Conservation (phyloP, 306 rosid genomes). For the Trifolium repens region DNA sequence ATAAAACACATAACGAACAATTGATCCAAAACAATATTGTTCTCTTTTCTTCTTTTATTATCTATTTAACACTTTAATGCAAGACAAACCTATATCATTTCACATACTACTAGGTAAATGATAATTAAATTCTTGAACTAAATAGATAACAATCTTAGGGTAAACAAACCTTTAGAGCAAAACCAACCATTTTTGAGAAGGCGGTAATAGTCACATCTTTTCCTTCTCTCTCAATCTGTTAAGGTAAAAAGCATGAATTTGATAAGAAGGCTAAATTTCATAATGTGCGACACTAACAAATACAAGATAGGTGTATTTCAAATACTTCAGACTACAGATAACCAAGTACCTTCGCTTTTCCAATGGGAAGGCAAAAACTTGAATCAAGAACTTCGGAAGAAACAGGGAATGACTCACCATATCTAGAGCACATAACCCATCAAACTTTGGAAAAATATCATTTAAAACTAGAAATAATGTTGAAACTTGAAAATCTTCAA, state of each 20-base stretch:
- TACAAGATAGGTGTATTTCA: slow-evolving; percentile 27
- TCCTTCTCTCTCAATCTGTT: slow-evolving; percentile 95
- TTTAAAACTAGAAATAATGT: slow-evolving; percentile 18
- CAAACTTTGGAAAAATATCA: slow-evolving; percentile 33
- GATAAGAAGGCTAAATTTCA: slow-evolving; percentile 3
- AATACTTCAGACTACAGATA: slow-evolving; percentile 9
- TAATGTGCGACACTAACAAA: slow-evolving; percentile 35
- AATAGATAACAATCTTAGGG: slow-evolving; percentile 32
- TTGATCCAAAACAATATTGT: not conserved
- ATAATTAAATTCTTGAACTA: slow-evolving; percentile 36
- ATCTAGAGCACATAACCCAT: slow-evolving; percentile 57
- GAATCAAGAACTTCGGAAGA: slow-evolving; percentile 99
- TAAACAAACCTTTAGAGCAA: slow-evolving; percentile 81
- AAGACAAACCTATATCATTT: slow-evolving; percentile 28
- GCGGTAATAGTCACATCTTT: slow-evolving; percentile 97
- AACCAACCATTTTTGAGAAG: slow-evolving; percentile 96
- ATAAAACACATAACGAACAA: not conserved
- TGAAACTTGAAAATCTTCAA: slow-evolving; percentile 5
- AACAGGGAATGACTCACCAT: slow-evolving; percentile 95
- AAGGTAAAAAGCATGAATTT: slow-evolving; percentile 29
- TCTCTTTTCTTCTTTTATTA: not conserved
- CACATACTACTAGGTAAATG: slow-evolving; percentile 6
- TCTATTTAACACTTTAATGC: slow-evolving; percentile 31
- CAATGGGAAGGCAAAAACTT: slow-evolving; percentile 92
- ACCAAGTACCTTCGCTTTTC: slow-evolving; percentile 91